phyloP scores from a whole-genome alignment of 805 yeast species.

The Ogataea zsoltii region DNA sequence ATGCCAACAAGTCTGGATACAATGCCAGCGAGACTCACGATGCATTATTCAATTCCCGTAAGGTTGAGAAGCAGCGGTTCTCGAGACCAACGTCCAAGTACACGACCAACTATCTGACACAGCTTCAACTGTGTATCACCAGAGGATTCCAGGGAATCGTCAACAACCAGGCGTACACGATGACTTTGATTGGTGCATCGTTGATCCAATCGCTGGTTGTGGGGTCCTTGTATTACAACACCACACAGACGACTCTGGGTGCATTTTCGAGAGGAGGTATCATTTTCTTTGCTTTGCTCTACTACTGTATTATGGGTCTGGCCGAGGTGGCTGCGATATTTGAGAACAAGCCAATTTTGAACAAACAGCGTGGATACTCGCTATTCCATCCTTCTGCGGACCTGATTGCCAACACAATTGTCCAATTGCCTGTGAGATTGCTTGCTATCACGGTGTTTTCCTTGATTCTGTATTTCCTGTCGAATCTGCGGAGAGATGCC shows the following conservation, averaged over 20 bases:
- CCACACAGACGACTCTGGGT: slow-evolving; percentile 50
- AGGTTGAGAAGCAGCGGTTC: slow-evolving; percentile 38
- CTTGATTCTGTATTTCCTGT: slow-evolving; percentile 51
- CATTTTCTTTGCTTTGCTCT: slow-evolving; percentile 59
- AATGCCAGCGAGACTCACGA: slow-evolving; percentile 37
- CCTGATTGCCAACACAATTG: slow-evolving; percentile 54
- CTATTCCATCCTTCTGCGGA: slow-evolving; percentile 67
- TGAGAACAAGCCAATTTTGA: slow-evolving; percentile 61
- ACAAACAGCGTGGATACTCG: slow-evolving; percentile 64
- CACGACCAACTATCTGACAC: slow-evolving; percentile 47
- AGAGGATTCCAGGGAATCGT: slow-evolving; percentile 55
- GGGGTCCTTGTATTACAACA: slow-evolving; percentile 60
- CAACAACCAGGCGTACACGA: slow-evolving; percentile 59
- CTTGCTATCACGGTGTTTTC: slow-evolving; percentile 50
- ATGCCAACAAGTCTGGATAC: slow-evolving; percentile 34
- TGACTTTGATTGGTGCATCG: slow-evolving; percentile 50
- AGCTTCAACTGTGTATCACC: slow-evolving; percentile 49
- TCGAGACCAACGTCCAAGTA: slow-evolving; percentile 40
- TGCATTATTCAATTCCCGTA: slow-evolving; percentile 31
- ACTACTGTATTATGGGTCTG: slow-evolving; percentile 58
- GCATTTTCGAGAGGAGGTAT: slow-evolving; percentile 65
- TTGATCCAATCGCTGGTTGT: slow-evolving; percentile 57
- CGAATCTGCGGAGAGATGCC: slow-evolving; percentile 49
- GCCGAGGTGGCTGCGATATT: slow-evolving; percentile 63
- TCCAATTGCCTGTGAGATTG: slow-evolving; percentile 58